These are phyloP conservation scores for Leccinellum luteum DNA, from an alignment of 768 basidiomycete genomes.

Conservation along the genomic window DNA sequence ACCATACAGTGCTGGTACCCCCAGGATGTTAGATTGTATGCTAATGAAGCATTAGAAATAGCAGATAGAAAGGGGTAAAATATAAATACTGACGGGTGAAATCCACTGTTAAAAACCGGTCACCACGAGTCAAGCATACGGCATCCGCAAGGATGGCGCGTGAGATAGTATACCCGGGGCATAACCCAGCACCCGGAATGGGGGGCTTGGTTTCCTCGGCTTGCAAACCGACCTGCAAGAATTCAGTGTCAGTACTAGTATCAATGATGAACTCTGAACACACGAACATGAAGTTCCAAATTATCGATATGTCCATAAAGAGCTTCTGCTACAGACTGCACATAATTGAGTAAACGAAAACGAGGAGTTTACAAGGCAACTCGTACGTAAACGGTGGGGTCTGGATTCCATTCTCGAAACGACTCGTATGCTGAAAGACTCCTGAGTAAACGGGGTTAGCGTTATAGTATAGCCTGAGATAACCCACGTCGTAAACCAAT, in stretches of 20 bases:
- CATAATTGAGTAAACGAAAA: background rate
- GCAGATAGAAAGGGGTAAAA: background rate
- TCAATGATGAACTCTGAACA: background rate
- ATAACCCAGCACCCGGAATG: conserved; percentile 68
- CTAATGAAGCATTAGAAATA: conserved; percentile 34
- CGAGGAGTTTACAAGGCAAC: too few relatives aligned
- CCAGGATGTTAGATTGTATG: conserved; percentile 76
- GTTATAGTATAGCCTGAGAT: background rate
- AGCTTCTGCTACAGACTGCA: conserved; percentile 56
- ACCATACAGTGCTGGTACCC: conserved; percentile 71
- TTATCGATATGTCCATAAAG: conserved; percentile 75
- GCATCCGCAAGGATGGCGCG: conserved; percentile 83
- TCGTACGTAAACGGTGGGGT: conserved; percentile 53
- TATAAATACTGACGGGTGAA: conserved; percentile 58
- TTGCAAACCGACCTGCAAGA: conserved; percentile 55
- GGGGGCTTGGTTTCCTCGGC: conserved; percentile 70
- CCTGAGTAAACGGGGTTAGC: conserved; percentile 4
- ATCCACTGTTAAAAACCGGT: conserved; percentile 75
- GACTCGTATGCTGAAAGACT: conserved; percentile 47
- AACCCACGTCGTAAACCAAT: conserved; percentile 63
- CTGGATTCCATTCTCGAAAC: conserved; percentile 74
- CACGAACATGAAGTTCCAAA: conserved; percentile 70
- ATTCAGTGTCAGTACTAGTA: background rate
- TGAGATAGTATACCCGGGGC: conserved; percentile 82
- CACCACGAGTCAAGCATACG: conserved; percentile 71